Percentiles rank a stretch among this genome's conserved stretches.
These are phyloP conservation scores for Zalerion maritima DNA, from an alignment of 495 filamentous ascomycete genomes.

Conservation along the genomic window DNA sequence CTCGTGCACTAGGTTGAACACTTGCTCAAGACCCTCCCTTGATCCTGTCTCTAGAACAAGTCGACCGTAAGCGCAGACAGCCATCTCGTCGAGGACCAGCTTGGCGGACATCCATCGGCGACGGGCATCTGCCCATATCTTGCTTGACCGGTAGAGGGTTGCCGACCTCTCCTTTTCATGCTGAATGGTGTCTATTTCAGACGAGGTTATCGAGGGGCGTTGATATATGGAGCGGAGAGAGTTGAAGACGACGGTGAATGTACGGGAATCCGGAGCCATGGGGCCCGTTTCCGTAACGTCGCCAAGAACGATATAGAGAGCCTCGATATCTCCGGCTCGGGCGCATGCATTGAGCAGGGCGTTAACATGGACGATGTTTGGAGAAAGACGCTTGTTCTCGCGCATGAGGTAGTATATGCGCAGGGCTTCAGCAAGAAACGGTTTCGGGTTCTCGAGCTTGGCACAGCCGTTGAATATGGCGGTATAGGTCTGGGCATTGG, in stretches of 20 bases:
- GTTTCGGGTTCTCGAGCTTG: conserved; percentile 29
- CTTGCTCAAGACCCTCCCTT: conserved; percentile 47
- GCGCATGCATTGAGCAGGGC: conserved; percentile 70
- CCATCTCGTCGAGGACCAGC: conserved; percentile 52
- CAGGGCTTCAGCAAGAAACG: conserved; percentile 45
- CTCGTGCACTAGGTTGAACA: conserved; percentile 59
- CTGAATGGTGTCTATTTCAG: conserved; percentile 12
- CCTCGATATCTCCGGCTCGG: conserved; percentile 52
- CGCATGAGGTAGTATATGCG: conserved; percentile 60
- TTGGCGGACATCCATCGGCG: conserved; percentile 54
- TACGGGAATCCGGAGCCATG: conserved; percentile 47
- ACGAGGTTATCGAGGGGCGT: conserved; percentile 3
- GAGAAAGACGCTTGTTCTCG: conserved; percentile 41
- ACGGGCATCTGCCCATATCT: conserved; percentile 69
- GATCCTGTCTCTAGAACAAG: conserved; percentile 46
- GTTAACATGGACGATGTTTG: conserved; percentile 69
- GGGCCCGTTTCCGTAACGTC: conserved; percentile 46
- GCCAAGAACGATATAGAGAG: conserved; percentile 53
- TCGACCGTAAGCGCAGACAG: conserved; percentile 64
- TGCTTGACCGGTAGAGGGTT: conserved; percentile 39
- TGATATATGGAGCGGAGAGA: conserved; percentile 36
- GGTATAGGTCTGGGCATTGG: conserved; percentile 65
- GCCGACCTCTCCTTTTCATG: conserved; percentile 21
- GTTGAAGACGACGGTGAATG: conserved; percentile 70
- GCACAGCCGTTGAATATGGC: conserved; percentile 66